Evolutionary conservation across 78 protist genomes (phyloP), one percentile per base, ranked within the genome.

Genomic region (Dictyostelium firmibasis): DNA sequence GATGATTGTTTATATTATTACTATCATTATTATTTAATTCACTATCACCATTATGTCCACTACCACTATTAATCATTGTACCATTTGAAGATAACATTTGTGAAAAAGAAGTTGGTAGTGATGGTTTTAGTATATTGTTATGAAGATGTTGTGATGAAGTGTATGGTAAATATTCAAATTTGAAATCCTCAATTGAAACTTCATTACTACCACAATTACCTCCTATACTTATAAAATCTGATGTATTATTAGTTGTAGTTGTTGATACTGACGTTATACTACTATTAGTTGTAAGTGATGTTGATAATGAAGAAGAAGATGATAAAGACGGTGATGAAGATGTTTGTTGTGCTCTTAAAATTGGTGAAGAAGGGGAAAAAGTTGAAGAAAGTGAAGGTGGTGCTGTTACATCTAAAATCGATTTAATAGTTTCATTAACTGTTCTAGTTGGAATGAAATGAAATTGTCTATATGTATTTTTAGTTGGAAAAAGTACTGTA

Each of bases 391-490:
- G n/a, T 78, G 57, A 4, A 1, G 50, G 47, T 44, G 64, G 67
- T 69, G 57, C 60, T 4, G 94, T 70, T 13, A 77, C 83, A 20
- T 31, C 35, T 25, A 89, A n/a, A 81, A 89, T 89, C 1, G 86
- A 47, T 69, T 89, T 84, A 47, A 67, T 89, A 13, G 83, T 81
- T 69, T 89, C 88, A 89, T 89, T 89, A 16, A 89, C 94, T 23
- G 94, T 89, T 64, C 82, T 23, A 47, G 84, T 43, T 25, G 94
- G 94, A n/a, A 79, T 89, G 74, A 89, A 89, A 31, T 89, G 94
- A 83, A 89, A 89, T 47, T 89, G 94, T 47, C 94, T 8, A 79
- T 89, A 89, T 0, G 94, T 89, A 29, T 81, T 81, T 29, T 89
- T 74, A 4, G 94, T 75, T 78, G 94, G 94, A 67, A 89, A 89